Base-by-base conservation (phyloP, 2,329 filamentous ascomycete genomes). In the Hymenoscyphus fructigenus region DNA sequence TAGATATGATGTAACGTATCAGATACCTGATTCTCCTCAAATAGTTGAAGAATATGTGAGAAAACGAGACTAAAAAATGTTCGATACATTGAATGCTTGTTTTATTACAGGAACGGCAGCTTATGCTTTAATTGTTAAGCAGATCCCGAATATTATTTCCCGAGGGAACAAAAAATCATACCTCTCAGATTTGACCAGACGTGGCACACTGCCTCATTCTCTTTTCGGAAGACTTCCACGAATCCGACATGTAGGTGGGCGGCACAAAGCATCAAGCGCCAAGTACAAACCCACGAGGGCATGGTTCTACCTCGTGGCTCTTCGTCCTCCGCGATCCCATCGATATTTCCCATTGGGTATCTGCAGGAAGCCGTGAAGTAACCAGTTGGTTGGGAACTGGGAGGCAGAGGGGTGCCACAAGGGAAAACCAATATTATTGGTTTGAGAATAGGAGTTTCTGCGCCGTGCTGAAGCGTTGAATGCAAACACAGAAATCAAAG, bases 211-310 rank as follows among this genome's bases (percentile, higher is more conserved):
- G 9, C 12, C 36, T 41, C 17, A n/a, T n/a, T n/a, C 41, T 44
- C 41, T n/a, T 12, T 23, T 23, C 2, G 20, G 44, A 23, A 50
- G 17, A 12, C 10, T 12, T 26, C 7, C 1, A 50, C n/a, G 20
- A 50, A 50, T 50, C n/a, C 44, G 34, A 36, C 34, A 50, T 23
- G 44, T 50, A 12, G 44, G 10, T 26, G 20, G 17, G 20, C 44
- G 44, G 44, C 44, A 50, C 44, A 50, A 50, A 50, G n/a, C n/a
- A 50, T 20, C 44, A 50, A 50, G 44, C 44, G 44, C 20, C 44
- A 50, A 50, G 44, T 50, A 26, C 10, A 23, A 50, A 44, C 17
- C 41, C 41, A 44, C 41, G 41, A 44, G 41, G 20, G 44, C 44
- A 23, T 50, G 44, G 44, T 50, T 23, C 14, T 5, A 50, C 9